These are phyloP conservation scores for Citrus australasica DNA, from an alignment of 345 rosid species.

Conservation along the genomic window DNA sequence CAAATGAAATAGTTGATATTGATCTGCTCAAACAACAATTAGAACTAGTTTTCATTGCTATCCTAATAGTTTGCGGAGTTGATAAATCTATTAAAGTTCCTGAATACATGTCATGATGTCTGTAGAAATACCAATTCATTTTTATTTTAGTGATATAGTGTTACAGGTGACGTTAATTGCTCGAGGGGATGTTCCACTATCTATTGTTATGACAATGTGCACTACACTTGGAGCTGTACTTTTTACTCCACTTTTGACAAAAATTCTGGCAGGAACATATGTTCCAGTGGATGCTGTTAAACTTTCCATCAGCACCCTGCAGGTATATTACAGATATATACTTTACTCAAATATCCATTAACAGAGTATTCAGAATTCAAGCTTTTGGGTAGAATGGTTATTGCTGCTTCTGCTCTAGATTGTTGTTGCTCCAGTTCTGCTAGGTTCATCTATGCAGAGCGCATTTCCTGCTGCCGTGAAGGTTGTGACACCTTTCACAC, in stretches of 20 bases:
- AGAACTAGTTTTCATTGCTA: not conserved
- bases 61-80: not conserved
- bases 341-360: not conserved
- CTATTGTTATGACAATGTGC: slow-evolving; percentile 61
- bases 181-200: slow-evolving; percentile 64
- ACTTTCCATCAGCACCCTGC: slow-evolving; percentile 66
- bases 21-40: not conserved
- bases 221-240: slow-evolving; percentile 58
- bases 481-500: slow-evolving; percentile 49
- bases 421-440: slow-evolving; percentile 56
- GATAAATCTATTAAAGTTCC: not conserved
- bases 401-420: slow-evolving; percentile 31
- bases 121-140: slow-evolving; percentile 2
- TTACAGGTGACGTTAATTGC: slow-evolving; percentile 72
- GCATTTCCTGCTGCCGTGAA: slow-evolving; percentile 48
- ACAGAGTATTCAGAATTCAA: not conserved
- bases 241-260: slow-evolving; percentile 59
- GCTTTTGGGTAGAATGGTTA: not conserved
- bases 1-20: not conserved
- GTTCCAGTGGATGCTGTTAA: slow-evolving; percentile 61
- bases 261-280: slow-evolving; percentile 54
- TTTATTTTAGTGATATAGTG: slow-evolving; percentile 32
- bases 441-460: slow-evolving; percentile 56
- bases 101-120: not conserved
- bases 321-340: slow-evolving; percentile 22